Base-by-base conservation (phyloP, 2,329 filamentous ascomycete species). In the Microsporum audouinii region DNA sequence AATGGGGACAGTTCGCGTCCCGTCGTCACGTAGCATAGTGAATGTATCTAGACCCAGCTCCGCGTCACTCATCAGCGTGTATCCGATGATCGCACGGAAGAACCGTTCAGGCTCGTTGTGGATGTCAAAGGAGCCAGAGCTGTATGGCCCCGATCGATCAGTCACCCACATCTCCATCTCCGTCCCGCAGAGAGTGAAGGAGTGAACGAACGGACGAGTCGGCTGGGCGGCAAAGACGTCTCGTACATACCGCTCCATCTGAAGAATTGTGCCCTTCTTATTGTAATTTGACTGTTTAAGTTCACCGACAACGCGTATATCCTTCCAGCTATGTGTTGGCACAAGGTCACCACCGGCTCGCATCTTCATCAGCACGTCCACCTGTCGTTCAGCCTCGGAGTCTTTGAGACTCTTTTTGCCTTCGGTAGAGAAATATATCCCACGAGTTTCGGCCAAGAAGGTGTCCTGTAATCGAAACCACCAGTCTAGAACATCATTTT, bases 71-170 rank as follows among this genome's bases (percentile, higher is more conserved):
- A 73, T 73, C 59, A 71, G 61, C 27, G 61, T 55, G 63, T 73
- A 73, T 8, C 69, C 65, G 31, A 64, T 58, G 60, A 72, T 63
- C 38, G 67, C 61, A 58, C 62, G 63, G 49, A 72, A 63, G 45
- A 73, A 72, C 56, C 57, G 65, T 61, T 70, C 61, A 8, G 68
- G 67, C 57, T 72, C 63, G 60, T 70, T 62, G 53, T 68, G 62
- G 38, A 74, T 67, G 64, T 74, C 64, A 33, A 73, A 70, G 45
- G 64, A 62, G 45, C 63, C 63, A 33, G 64, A 67, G 65, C 66
- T 72, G 59, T 71, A 75, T 3, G 61, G 59, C 5, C 71, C 69
- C 57, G 68, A 74, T 62, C 69, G 67, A 63, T 73, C 69, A 60
- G 71, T 72, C 14, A 73, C 65, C 69, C 65, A 75, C 14, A 66